Conservation (phyloP, 176 grass and related monocot genomes). For the Alopecurus myosuroides region DNA sequence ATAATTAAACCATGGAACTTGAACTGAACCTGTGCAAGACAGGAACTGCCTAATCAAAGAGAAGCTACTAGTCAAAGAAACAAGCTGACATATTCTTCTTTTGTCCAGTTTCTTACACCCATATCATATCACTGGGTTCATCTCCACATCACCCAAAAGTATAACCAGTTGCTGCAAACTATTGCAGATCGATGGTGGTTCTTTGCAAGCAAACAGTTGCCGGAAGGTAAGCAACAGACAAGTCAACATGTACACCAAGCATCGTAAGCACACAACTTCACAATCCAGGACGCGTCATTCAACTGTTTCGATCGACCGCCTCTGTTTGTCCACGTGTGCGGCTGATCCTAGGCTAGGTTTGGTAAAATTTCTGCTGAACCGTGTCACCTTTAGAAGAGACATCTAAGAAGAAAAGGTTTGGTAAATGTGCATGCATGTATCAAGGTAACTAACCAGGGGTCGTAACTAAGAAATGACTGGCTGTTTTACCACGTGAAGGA, state of each 20-base stretch:
- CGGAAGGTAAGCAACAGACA: constrained; percentile 42
- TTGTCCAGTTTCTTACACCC: background rate
- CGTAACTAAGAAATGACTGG: background rate
- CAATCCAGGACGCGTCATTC: background rate
- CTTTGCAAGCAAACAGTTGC: constrained; percentile 41
- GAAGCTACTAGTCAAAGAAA: background rate
- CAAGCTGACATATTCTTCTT: background rate
- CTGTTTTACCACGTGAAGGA: constrained; percentile 28
- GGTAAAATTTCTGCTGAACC: constrained; percentile 4
- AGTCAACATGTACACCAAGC: background rate
- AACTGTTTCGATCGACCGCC: background rate
- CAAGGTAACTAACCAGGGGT: constrained; percentile 4
- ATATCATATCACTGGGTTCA: background rate
- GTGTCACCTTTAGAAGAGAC: constrained; percentile 9
- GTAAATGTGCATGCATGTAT: background rate
- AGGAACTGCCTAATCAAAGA: background rate
- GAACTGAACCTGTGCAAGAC: background rate
- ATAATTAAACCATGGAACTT: too few species aligned
- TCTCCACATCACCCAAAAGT: background rate
- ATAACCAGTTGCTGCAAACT: background rate
- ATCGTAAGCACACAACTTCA: background rate
- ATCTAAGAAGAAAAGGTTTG: background rate
- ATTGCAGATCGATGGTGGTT: background rate
- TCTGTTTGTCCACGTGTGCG: background rate
- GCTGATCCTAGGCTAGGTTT: background rate